Base-by-base conservation (phyloP, 108 stramenopile genomes). In the Bacterosira constricta region DNA sequence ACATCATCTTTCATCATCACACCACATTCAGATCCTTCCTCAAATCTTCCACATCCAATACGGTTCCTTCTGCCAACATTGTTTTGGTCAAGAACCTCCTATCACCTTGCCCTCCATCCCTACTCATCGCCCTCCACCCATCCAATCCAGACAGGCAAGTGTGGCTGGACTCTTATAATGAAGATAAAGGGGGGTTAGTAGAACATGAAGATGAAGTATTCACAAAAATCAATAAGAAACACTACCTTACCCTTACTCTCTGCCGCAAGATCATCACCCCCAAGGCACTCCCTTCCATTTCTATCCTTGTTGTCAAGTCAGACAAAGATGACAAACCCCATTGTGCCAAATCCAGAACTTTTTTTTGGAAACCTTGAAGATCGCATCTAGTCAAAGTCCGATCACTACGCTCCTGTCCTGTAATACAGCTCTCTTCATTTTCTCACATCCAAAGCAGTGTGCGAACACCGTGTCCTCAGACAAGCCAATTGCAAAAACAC, bases 251-350 rank as follows among this genome's bases (percentile, higher is more conserved):
- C 9, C 32, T 65, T 1, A 65, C n/a, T n/a, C n/a, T n/a, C n/a
- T n/a, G 36, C 21, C 31, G 35, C 1, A 20, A 23, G 0, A 49
- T 46, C 0, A 1, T 25, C 4, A 50, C 51, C 17, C 38, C 38
- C 8, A 50, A 65, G 36, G 63, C 71, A n/a, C 60, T 73, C 5
- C 71, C 71, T 21, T 52, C 63, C 8, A 73, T 73, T 61, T 63
- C 51, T 31, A 42, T 63, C 8, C 38, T 64, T 2, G 62, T 62
- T 50, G 53, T 73, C 50, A 73, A 73, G 15, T 49, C 61, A 1
- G 63, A 73, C 42, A 53, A 63, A 64, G 60, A 62, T 39, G 62
- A 52, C 6, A 38, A 27, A 35, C 63, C 62, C 4, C 6, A 38
- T 3, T 13, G 62, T 0, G 71, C 71, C 17, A 73, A 73, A 39